phyloP scores from a whole-genome alignment of 2,329 filamentous ascomycete genomes.

The Penicillium freii region DNA sequence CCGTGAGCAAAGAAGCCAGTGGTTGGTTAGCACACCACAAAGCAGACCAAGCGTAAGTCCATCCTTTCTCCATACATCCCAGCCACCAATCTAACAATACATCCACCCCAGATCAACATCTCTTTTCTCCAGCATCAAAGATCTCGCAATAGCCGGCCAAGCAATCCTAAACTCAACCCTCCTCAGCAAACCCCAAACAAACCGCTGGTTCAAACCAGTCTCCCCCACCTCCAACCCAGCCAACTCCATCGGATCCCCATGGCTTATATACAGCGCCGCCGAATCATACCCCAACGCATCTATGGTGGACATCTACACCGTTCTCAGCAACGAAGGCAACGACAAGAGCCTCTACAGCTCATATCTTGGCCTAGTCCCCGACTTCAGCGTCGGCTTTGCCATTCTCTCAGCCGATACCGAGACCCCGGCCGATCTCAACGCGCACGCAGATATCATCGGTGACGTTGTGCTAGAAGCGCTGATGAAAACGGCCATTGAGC shows the following conservation, averaged over 20 bases:
- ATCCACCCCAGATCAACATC: neutral
- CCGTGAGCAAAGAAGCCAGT: neutral
- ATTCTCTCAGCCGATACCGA: neutral
- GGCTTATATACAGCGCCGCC: neutral
- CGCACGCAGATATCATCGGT: neutral
- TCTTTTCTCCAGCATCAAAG: neutral
- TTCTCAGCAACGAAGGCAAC: neutral
- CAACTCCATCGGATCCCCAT: neutral
- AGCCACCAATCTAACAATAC: neutral
- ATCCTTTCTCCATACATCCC: neutral
- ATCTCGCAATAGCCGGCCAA: conserved; percentile 8
- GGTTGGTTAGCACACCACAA: neutral
- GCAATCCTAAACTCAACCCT: conserved; percentile 38
- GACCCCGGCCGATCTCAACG: neutral
- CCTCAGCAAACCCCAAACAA: conserved; percentile 33
- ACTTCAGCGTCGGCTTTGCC: neutral
- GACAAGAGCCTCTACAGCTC: neutral
- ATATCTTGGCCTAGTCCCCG: neutral
- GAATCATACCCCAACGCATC: neutral
- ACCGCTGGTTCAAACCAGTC: conserved; percentile 44
- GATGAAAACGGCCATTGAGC: neutral
- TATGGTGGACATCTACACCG: neutral
- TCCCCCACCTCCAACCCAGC: conserved; percentile 23
- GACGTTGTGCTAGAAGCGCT: neutral
- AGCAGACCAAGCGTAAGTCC: neutral